phyloP scores from a whole-genome alignment of 1,284 basidiomycete species.

The Cerrena zonata region DNA sequence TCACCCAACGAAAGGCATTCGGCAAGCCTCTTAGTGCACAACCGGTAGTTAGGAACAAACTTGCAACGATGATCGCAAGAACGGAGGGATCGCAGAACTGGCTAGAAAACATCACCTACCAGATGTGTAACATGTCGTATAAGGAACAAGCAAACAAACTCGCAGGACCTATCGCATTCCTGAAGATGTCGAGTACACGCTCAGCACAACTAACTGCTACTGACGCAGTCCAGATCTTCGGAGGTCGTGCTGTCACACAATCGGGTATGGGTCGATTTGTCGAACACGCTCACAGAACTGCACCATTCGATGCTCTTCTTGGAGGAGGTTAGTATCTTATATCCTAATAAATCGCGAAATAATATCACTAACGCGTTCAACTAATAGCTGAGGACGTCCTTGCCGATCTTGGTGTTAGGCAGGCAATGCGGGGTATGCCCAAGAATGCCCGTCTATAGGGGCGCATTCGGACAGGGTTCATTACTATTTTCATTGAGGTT shows the following conservation, averaged over 20 bases:
- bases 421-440: slow-evolving; percentile 57
- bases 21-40: slow-evolving; percentile 76
- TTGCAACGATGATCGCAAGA: slow-evolving; percentile 76
- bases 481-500: no score
- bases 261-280: slow-evolving; percentile 68
- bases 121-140: slow-evolving; percentile 75
- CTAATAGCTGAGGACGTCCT: slow-evolving; percentile 61
- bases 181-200: slow-evolving; percentile 71
- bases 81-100: slow-evolving; percentile 73
- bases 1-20: slow-evolving; percentile 69
- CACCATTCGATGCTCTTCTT: slow-evolving; percentile 63
- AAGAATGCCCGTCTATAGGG: slow-evolving; percentile 40
- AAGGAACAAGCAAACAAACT: slow-evolving; percentile 27
- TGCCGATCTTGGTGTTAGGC: slow-evolving; percentile 62
- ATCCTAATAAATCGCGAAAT: no score
- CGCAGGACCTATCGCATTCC: slow-evolving; percentile 58
- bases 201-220: slow-evolving; percentile 68
- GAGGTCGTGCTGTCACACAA: slow-evolving; percentile 73
- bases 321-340: slow-evolving; percentile 52
- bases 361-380: no score
- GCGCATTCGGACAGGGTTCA: background rate
- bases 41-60: slow-evolving; percentile 73
- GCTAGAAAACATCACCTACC: slow-evolving; percentile 80
- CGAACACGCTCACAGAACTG: slow-evolving; percentile 67
- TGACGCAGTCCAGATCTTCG: slow-evolving; percentile 78